Conservation (phyloP, 139 green algal species). For the Volvox africanus region DNA sequence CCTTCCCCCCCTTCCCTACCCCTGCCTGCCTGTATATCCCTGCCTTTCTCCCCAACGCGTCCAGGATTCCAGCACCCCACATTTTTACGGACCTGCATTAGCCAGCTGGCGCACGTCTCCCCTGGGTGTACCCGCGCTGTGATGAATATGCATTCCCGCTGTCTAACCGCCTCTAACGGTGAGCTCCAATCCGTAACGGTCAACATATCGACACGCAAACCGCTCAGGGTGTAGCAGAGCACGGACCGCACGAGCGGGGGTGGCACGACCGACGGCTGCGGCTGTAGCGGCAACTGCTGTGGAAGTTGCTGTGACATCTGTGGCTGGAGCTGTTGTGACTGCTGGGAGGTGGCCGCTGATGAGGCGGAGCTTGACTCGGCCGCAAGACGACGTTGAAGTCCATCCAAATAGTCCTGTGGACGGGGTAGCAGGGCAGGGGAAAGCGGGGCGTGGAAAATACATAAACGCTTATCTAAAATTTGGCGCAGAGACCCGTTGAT, state of each 20-base stretch:
- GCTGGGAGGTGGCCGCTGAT: background rate
- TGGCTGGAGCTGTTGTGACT: background rate
- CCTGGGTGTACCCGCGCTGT: slow-evolving; percentile 82
- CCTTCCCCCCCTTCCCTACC: too few species aligned
- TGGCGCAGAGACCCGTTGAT: too few species aligned
- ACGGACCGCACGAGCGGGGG: slow-evolving; percentile 54
- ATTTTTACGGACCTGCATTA: slow-evolving; percentile 65
- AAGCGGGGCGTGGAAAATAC: background rate
- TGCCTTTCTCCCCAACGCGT: too few species aligned
- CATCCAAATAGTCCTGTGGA: slow-evolving; percentile 51
- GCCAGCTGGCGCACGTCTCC: slow-evolving; percentile 84
- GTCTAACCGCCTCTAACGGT: slow-evolving; percentile 45
- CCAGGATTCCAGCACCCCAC: too few species aligned
- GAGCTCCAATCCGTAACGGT: slow-evolving; percentile 70
- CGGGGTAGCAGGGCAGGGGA: background rate
- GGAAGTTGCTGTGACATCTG: background rate
- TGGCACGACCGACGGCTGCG: background rate
- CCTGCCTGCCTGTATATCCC: background rate
- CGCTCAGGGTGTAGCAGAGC: slow-evolving; percentile 65
- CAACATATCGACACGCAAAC: slow-evolving; percentile 60
- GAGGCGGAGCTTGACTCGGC: background rate
- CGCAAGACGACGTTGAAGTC: slow-evolving; percentile 37
- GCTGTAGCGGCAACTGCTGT: background rate
- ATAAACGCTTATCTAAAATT: too few species aligned
- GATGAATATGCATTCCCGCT: slow-evolving; percentile 63